Conservation (phyloP, 306 rosid species). For the Purshia tridentata region DNA sequence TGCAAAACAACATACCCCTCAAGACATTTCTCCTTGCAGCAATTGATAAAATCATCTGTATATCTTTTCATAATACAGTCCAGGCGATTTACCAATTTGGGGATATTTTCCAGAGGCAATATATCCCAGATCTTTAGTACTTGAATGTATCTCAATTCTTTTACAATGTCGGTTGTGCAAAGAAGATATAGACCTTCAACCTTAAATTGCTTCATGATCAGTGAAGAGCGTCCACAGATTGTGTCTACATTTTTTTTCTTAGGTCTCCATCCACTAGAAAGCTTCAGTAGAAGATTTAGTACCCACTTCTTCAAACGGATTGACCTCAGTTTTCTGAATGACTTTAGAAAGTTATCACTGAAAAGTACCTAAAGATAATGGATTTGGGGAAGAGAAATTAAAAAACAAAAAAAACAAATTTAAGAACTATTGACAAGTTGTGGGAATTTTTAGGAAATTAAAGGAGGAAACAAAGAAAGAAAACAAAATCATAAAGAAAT, state of each 20-base stretch:
- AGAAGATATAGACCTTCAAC: constrained; percentile 49
- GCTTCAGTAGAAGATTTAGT: constrained; percentile 46
- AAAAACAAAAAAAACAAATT: neutral
- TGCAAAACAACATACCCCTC: constrained; percentile 45
- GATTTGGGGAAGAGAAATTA: neutral
- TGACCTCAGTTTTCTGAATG: constrained; percentile 48
- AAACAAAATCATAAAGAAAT: neutral
- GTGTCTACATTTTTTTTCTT: constrained; percentile 34
- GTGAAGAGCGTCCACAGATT: constrained; percentile 40
- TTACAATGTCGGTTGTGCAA: constrained; percentile 50
- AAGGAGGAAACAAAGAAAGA: neutral
- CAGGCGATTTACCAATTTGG: constrained; percentile 50
- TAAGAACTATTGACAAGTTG: neutral
- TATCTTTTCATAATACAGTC: constrained; percentile 51
- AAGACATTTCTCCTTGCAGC: constrained; percentile 45
- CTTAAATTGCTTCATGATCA: constrained; percentile 50
- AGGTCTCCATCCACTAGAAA: constrained; percentile 76
- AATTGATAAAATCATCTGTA: constrained; percentile 47
- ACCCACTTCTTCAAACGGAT: constrained; percentile 39
- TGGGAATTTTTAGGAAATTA: neutral
- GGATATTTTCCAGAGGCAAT: constrained; percentile 42
- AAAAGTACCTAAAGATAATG: constrained; percentile 44
- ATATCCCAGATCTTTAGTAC: constrained; percentile 72
- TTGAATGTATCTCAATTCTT: constrained; percentile 43
- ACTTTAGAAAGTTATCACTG: constrained; percentile 61